Base-by-base conservation (phyloP, 1,284 basidiomycete species). In the Rhodotorula sp. region DNA sequence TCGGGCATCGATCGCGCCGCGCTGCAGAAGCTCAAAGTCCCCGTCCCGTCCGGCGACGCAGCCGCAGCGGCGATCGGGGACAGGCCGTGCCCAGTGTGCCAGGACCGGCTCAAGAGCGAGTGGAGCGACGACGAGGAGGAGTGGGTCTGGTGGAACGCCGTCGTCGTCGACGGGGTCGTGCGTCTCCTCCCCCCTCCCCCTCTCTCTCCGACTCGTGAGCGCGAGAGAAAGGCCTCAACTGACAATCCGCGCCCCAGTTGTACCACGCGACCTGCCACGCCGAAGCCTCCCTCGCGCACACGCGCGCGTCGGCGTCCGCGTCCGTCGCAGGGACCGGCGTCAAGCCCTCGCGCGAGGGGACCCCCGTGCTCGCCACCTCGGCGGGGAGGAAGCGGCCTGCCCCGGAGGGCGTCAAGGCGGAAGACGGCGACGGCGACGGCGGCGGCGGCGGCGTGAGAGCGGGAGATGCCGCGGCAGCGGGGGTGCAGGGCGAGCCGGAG, bases 61-160 rank as follows among this genome's bases (percentile, higher is more conserved):
- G 22, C 36, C 8, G 46, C 27, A 12, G 50, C 48, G n/a, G 56
- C 46, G 25, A n/a, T 65, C 44, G 80, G 89, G 88, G 80, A 82
- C 85, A 63, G 84, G 91, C 89, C 91, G 56, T 99, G 97, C 84
- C 94, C 94, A 27, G 93, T 99, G 74, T 99, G 97, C 87, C 97
- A 97, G 85, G 97, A 99, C 82, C 83, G 82, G 66, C 87, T 99
- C 82, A 92, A 93, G 84, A 88, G 90, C 75, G 96, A 98, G 83
- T 98, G 93, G 82, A 84, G 89, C 70, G 94, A 99, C 80, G 95
- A 97, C 67, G 94, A 97, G 74, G 97, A 99, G 83, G 97, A 98
- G 78, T 99, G 96, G 95, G 90, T 98, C 29, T 99, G 94, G 93
- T 87, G 87, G 79, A 97, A 99, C 80, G 94, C 95, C 0, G 85